Evolutionary conservation across 306 rosid species (phyloP).

Genomic region (apple (Malus domestica)): ASM211411v1 NC_041803.1:23602001-23602500

Average conservation of each 20-base stretch:
- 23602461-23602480: slow-evolving; percentile 30
- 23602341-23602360: slow-evolving; percentile 56
- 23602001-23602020: slow-evolving; percentile 47
- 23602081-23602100: slow-evolving; percentile 60
- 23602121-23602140: slow-evolving; percentile 44
- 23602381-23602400: slow-evolving; percentile 93
- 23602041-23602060: not conserved
- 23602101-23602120: slow-evolving; percentile 64
- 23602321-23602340: slow-evolving; percentile 63
- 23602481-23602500: not conserved
- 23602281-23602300: not conserved
- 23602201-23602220: slow-evolving; percentile 25
- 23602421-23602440: slow-evolving; percentile 51
- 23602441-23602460: slow-evolving; percentile 83
- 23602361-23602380: slow-evolving; percentile 96
- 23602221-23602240: slow-evolving; percentile 32
- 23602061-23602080: slow-evolving; percentile 23
- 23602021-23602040: slow-evolving; percentile 31
- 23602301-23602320: slow-evolving; percentile 31
- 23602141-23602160: slow-evolving; percentile 28
- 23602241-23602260: slow-evolving; percentile 67
- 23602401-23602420: slow-evolving; percentile 33
- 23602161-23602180: slow-evolving; percentile 7
- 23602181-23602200: slow-evolving; percentile 42
- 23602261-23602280: slow-evolving; percentile 31